These are phyloP conservation scores for Aspergillus sclerotialis DNA, from an alignment of 2,329 filamentous ascomycete genomes.

Conservation along the genomic window DNA sequence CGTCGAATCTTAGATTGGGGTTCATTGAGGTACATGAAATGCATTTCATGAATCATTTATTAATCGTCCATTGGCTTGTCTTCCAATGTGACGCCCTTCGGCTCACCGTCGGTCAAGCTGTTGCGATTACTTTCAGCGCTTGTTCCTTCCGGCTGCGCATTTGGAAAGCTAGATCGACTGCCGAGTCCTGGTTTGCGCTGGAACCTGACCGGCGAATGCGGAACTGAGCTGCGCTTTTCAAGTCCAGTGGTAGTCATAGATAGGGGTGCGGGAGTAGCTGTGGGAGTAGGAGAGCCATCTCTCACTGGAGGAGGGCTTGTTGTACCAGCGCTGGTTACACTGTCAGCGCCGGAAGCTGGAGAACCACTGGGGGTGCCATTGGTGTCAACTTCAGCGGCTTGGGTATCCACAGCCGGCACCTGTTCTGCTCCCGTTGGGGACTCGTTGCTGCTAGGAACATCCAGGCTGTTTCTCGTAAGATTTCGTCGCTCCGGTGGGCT, in stretches of 20 bases:
- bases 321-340: conserved; percentile 19
- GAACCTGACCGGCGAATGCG: conserved; percentile 47
- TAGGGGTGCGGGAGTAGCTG: conserved; percentile 19
- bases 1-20: neutral
- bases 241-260: conserved; percentile 22
- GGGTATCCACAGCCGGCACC: conserved; percentile 17
- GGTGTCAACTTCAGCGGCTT: conserved; percentile 22
- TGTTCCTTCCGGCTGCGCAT: conserved; percentile 12
- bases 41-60: conserved; percentile 3
- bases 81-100: conserved; percentile 57
- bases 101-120: conserved; percentile 32
- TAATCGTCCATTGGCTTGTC: conserved; percentile 75
- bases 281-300: conserved; percentile 29
- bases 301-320: conserved; percentile 23
- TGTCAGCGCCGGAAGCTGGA: conserved; percentile 15
- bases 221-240: conserved; percentile 61
- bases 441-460: conserved; percentile 63
- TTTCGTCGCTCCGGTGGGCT: conserved; percentile 47
- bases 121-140: conserved; percentile 26
- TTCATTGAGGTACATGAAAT: neutral
- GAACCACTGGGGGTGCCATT: conserved; percentile 38
- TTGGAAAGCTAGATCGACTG: conserved; percentile 28
- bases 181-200: conserved; percentile 43
- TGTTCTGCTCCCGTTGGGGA: conserved; percentile 32
- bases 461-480: conserved; percentile 61